A percentile compares a stretch with the other conserved stretches of the same genome.
phyloP scores from a whole-genome alignment of 164 flowering plant genomes.

The Taxillus chinensis region DNA sequence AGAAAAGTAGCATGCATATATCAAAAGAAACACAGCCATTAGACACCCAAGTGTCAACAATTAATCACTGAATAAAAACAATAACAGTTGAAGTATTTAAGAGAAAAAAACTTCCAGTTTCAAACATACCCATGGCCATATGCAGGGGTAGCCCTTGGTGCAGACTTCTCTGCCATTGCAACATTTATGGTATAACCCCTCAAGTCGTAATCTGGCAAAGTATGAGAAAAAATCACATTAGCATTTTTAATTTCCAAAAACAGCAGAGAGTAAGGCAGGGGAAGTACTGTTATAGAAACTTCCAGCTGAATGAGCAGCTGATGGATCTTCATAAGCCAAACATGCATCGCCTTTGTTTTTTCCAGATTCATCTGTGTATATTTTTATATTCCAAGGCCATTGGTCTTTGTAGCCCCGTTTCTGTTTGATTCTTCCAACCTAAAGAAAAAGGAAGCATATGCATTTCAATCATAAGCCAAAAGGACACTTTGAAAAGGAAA shows the following conservation, averaged over 20 bases:
- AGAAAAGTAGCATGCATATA: neutral
- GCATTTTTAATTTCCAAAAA: neutral
- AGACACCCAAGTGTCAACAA: too few species aligned
- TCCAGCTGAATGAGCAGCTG: conserved; percentile 97
- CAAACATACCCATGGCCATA: conserved; percentile 58
- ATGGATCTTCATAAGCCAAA: conserved; percentile 91
- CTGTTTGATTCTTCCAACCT: conserved; percentile 98
- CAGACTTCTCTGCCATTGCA: conserved; percentile 92
- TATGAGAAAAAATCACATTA: neutral
- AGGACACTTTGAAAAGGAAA: too few species aligned
- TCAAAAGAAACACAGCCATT: neutral
- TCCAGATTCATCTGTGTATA: conserved; percentile 86
- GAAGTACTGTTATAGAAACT: conserved; percentile 72
- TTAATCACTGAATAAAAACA: too few species aligned
- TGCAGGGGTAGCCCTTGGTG: conserved; percentile 61
- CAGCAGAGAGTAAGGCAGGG: neutral
- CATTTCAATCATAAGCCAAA: neutral
- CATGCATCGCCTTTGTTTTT: conserved; percentile 87
- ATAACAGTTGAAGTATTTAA: neutral
- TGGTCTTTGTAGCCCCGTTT: conserved; percentile 97
- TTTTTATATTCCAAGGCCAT: conserved; percentile 90
- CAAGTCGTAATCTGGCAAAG: conserved; percentile 60
- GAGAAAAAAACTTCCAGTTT: neutral
- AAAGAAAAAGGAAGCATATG: conserved; percentile 5
- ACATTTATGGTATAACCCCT: conserved; percentile 81